phyloP scores from a whole-genome alignment of 2,329 filamentous ascomycete genomes.

The Diaporthe sp. region DNA sequence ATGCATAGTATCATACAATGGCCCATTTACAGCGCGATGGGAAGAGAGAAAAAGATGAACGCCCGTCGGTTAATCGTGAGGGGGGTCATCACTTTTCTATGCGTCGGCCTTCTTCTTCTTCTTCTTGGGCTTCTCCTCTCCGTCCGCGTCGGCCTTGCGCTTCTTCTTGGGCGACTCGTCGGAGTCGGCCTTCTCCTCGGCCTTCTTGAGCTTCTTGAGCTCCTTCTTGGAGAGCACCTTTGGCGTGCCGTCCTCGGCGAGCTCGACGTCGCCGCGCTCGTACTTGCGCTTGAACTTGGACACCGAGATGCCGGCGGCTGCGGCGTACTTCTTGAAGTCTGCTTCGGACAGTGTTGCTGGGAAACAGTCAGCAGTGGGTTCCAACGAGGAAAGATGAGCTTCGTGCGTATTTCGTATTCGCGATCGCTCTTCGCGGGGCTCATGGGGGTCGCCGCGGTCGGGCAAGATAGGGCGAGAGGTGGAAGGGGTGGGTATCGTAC shows the following conservation, averaged over 20 bases:
- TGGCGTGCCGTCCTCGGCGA: conserved; percentile 73
- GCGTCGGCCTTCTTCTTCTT: conserved; percentile 46
- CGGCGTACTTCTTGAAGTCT: conserved; percentile 70
- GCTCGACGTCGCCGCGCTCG: conserved; percentile 78
- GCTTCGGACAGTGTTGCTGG: conserved; percentile 61
- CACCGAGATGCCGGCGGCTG: conserved; percentile 74
- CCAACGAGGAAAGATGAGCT: conserved; percentile 49
- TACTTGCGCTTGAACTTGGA: conserved; percentile 84
- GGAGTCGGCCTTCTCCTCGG: conserved; percentile 62
- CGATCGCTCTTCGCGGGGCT: conserved; percentile 52
- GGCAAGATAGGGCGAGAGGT: not conserved
- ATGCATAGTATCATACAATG: conserved; percentile 35
- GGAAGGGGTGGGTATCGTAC: conserved; percentile 19
- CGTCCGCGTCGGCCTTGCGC: conserved; percentile 75
- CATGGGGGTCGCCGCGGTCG: conserved; percentile 30
- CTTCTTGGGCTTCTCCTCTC: conserved; percentile 70
- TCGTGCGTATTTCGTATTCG: conserved; percentile 44
- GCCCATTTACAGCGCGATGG: conserved; percentile 24
- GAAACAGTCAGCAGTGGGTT: conserved; percentile 2
- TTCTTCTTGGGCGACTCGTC: conserved; percentile 69
- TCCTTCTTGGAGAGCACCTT: conserved; percentile 80
- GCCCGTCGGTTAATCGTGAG: not conserved
- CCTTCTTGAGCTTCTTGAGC: conserved; percentile 77
- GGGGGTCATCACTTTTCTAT: conserved; percentile 9
- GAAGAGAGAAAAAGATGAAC: conserved; percentile 5